Evolutionary conservation across 2,329 filamentous ascomycete genomes (phyloP), one percentile per base, ranked within the genome.

Genomic region (Arthrinium phaeospermum): DNA sequence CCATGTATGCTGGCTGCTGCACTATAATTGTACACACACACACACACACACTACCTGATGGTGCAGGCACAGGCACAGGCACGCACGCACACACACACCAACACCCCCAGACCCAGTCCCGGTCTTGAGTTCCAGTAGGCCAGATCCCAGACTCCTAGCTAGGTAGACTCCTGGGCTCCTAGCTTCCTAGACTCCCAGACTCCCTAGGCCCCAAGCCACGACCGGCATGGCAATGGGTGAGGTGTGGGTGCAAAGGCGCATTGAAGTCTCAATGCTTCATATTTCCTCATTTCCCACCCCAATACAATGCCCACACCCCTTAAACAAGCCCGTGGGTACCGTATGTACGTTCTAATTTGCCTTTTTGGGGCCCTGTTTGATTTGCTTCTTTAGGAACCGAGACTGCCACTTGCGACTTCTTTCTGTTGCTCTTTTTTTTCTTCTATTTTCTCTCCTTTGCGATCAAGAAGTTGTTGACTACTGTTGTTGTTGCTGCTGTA

Each of bases 191-290:
- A 22, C 57, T 64, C 30, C 30, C 34, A 64, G 57, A 41, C 57
- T 64, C 57, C 30, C 57, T 64, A 41, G 57, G 22, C 19, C 57
- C 34, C 30, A 64, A 64, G 57, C 57, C 57, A 64, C 34, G 57
- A 64, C 57, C 30, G 57, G 57, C 57, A 64, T 64, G 57, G 57
- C 57, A 64, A 64, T 64, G 57, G 57, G 19, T 8, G 57, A 64
- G 68, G 47, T 51, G 78, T 79, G 77, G 77, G 77, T 77, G 77
- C 77, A 78, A 77, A 78, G 76, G 76, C 76, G 77, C 78, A 79
- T 78, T 78, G 76, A 79, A 78, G 75, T 75, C 76, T 78, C 75
- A 77, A 76, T 78, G 76, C 77, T 76, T 77, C 75, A 76, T 75
- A 76, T 77, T 75, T 74, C 72, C 73, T 77, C 77, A 79, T 79